A percentile compares a stretch with the other conserved stretches of the same genome.
phyloP scores from a whole-genome alignment of 2,329 filamentous ascomycete genomes.

The Penicillium occitanis region DNA sequence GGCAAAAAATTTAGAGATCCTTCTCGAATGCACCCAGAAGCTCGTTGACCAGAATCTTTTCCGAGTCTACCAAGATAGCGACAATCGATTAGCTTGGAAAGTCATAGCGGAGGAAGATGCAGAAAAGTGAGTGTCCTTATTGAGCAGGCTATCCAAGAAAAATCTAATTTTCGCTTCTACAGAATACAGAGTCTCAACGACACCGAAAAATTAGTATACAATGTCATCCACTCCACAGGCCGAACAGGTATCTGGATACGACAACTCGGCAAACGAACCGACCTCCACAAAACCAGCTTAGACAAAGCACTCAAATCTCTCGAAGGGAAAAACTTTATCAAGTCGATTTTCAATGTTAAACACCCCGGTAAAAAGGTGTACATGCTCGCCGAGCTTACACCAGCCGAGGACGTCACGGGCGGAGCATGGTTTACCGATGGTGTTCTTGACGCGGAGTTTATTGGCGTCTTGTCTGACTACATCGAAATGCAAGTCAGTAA shows the following conservation, averaged over 20 bases:
- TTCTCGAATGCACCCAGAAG: conserved; percentile 47
- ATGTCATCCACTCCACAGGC: conserved; percentile 81
- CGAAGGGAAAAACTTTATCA: conserved; percentile 77
- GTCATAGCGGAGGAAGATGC: conserved; percentile 50
- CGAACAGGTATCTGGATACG: conserved; percentile 89
- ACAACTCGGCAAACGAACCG: conserved; percentile 74
- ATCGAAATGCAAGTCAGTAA: conserved; percentile 72
- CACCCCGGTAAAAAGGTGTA: conserved; percentile 92
- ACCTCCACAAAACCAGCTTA: conserved; percentile 80
- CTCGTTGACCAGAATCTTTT: conserved; percentile 50
- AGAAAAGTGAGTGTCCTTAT: conserved; percentile 41
- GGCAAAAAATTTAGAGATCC: conserved; percentile 42
- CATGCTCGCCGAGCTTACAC: conserved; percentile 81
- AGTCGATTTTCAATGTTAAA: conserved; percentile 87
- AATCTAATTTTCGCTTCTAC: neutral
- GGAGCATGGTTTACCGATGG: conserved; percentile 94
- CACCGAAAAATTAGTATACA: conserved; percentile 83
- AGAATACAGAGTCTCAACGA: conserved; percentile 51
- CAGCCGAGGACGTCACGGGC: conserved; percentile 86
- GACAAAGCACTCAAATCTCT: conserved; percentile 81
- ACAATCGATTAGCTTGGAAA: conserved; percentile 49
- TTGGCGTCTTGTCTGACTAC: conserved; percentile 70
- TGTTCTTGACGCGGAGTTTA: conserved; percentile 84
- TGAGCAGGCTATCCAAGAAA: too few species aligned
- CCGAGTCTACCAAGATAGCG: conserved; percentile 45